A percentile compares a stretch with the other conserved stretches of the same genome.
Conservation (phyloP, 1,139 yeast genomes). For the Yamadazyma buinensis region DNA sequence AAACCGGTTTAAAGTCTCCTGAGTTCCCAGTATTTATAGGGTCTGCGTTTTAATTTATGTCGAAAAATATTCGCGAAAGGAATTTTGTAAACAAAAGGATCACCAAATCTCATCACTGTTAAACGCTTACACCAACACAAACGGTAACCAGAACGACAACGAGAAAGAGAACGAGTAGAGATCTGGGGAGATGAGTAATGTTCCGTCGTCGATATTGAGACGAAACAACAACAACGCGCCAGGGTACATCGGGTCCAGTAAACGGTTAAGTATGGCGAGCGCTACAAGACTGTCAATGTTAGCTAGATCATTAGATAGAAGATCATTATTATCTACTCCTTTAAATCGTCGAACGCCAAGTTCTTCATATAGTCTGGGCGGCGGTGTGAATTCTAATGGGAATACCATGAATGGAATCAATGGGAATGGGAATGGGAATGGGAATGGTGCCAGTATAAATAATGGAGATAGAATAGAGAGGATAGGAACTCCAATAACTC, state of each 20-base stretch:
- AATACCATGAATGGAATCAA: no score
- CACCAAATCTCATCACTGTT: no score
- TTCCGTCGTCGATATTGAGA: slow-evolving; percentile 6
- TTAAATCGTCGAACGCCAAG: slow-evolving; percentile 33
- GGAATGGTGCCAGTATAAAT: no score
- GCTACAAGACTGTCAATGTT: slow-evolving; percentile 32
- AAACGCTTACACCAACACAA: no score
- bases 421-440: no score
- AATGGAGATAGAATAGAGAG: neutral
- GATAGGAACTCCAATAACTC: slow-evolving; percentile 3
- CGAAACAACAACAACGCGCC: slow-evolving; percentile 1
- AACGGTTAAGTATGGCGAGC: slow-evolving; percentile 33
- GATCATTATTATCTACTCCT: slow-evolving; percentile 38
- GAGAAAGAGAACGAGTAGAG: neutral
- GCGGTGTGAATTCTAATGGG: no score
- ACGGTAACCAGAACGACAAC: no score
- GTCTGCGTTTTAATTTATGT: no score
- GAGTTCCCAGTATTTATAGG: no score
- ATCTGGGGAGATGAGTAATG: slow-evolving; percentile 5
- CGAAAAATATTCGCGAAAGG: no score
- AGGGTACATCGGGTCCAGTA: slow-evolving; percentile 7
- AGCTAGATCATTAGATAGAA: slow-evolving; percentile 21
- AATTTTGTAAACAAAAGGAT: neutral
- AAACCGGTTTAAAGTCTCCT: no score
- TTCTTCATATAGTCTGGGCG: slow-evolving; percentile 8